Evolutionary conservation across 2,329 filamentous ascomycete species (phyloP), one percentile per base, ranked within the genome.

Genomic region (Cryphonectria naterciae): DNA sequence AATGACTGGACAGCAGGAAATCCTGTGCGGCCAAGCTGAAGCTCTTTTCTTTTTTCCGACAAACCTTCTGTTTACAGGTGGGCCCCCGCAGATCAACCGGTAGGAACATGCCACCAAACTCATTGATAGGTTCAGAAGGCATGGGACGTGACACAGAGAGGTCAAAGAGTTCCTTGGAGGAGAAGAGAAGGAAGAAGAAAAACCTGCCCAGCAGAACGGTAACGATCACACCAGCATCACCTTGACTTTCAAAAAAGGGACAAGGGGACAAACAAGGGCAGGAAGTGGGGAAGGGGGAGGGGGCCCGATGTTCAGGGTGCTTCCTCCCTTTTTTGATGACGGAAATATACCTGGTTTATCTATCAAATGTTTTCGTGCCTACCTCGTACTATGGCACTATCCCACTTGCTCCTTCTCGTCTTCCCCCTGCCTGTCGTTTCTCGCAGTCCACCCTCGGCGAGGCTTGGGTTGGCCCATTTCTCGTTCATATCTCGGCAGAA

Each of bases 401-500:
- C 35, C 58, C 22, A 11, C 41, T 41, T 19, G 28, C 41, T 35
- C 43, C 41, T 49, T 32, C 39, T 49, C 28, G 41, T 28, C 62
- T 49, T 19, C 35, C 46, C 64, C 64, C 46, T 66, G 35, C 65
- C 32, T 58, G 35, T 67, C 35, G 46, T 60, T 67, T 28, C 52
- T 28, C 25, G n/a, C 35, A 19, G 32, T 39, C 32, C n/a, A 19
- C 61, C n/a, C n/a, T 46, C n/a, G 39, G 66, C 37, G 66, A 60
- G 56, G 66, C 46, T 61, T 71, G 67, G 61, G 65, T 28, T 41
- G 39, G 17, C 61, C 39, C 37, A 28, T 63, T 25, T 43, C 15
- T 25, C 22, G 41, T 49, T 11, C 25, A 32, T 49, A 11, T 56
- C 68, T 72, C 71, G 68, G 71, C 65, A 68, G 68, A 70, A 56